These are phyloP conservation scores for Malassezia nana DNA, from an alignment of 1,284 basidiomycete genomes.

Conservation along the genomic window DNA sequence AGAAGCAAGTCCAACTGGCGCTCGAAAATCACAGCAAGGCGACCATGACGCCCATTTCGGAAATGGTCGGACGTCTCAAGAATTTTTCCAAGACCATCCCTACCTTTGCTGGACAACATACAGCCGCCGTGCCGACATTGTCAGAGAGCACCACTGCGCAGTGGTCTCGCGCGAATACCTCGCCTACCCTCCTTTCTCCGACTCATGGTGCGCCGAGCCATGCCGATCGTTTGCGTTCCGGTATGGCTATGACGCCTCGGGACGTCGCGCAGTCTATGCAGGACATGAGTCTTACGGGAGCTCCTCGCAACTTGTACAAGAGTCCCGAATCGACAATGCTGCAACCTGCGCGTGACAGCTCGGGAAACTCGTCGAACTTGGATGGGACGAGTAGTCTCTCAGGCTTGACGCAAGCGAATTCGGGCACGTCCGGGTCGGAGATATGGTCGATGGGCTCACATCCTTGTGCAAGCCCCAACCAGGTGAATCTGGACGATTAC, in stretches of 20 bases:
- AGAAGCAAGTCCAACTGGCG: neutral
- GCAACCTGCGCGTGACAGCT: neutral
- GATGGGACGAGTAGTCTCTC: neutral
- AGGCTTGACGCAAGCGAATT: neutral
- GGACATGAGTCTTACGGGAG: neutral
- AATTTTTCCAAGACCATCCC: slow-evolving; percentile 5
- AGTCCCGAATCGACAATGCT: neutral
- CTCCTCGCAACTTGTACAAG: neutral
- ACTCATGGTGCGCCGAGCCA: neutral
- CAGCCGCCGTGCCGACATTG: neutral
- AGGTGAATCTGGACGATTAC: neutral
- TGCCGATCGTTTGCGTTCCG: neutral
- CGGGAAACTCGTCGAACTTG: neutral
- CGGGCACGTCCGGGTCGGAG: neutral
- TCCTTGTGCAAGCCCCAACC: neutral
- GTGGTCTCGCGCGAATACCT: neutral
- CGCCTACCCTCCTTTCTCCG: neutral
- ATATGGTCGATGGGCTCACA: neutral
- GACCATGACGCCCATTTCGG: neutral
- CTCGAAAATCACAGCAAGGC: neutral
- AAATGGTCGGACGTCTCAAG: slow-evolving; percentile 4
- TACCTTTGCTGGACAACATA: neutral
- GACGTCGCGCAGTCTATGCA: neutral
- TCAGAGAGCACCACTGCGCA: neutral
- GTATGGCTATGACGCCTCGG: neutral